These are phyloP conservation scores for Podaxis pistillaris DNA, from an alignment of 768 basidiomycete genomes.

Conservation along the genomic window DNA sequence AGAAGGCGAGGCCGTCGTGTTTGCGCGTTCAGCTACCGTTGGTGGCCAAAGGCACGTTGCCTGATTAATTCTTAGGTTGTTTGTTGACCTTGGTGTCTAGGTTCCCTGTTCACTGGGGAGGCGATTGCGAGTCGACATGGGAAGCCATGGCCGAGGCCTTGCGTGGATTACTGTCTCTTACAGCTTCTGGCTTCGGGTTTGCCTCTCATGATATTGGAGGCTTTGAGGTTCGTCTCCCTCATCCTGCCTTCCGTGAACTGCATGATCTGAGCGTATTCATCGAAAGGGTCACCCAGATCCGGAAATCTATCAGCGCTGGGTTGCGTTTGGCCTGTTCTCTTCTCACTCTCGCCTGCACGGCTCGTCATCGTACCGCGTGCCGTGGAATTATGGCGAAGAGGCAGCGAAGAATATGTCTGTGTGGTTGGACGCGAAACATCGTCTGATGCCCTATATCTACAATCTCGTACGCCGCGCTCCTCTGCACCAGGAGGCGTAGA, in stretches of 20 bases:
- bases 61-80: neutral
- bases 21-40: conserved; percentile 64
- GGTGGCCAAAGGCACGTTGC: conserved; percentile 59
- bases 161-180: conserved; percentile 64
- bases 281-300: conserved; percentile 60
- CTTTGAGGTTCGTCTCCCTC: conserved; percentile 49
- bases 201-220: conserved; percentile 78
- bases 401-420: conserved; percentile 61
- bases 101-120: conserved; percentile 61
- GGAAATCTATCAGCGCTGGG: conserved; percentile 74
- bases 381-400: conserved; percentile 76
- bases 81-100: conserved; percentile 19
- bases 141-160: conserved; percentile 79
- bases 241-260: neutral
- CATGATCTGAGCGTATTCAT: neutral
- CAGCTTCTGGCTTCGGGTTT: conserved; percentile 67
- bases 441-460: conserved; percentile 75
- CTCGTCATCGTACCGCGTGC: conserved; percentile 71
- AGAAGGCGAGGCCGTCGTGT: conserved; percentile 64
- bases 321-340: conserved; percentile 74
- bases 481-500: too few relatives aligned
- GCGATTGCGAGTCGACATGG: conserved; percentile 75
- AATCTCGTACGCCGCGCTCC: conserved; percentile 37
- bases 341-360: conserved; percentile 76
- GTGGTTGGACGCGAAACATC: conserved; percentile 61